Conservation (phyloP, 2,329 filamentous ascomycete genomes). For the Aspergillus hiratsukae region DNA sequence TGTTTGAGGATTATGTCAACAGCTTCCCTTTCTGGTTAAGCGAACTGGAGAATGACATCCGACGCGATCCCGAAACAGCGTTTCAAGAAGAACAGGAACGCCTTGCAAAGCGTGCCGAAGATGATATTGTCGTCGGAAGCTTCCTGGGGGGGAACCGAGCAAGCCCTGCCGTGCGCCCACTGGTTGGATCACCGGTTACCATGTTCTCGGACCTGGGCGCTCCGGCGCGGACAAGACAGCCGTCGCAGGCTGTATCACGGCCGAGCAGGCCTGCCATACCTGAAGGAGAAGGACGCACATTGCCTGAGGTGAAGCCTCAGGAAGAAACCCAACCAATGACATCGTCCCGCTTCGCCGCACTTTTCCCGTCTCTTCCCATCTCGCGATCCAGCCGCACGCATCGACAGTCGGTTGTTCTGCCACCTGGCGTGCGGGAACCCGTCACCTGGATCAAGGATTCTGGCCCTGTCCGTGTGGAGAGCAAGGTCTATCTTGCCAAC, state of each 20-base stretch:
- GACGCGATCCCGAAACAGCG: slow-evolving; percentile 82
- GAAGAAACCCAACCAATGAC: slow-evolving; percentile 40
- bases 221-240: slow-evolving; percentile 16
- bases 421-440: slow-evolving; percentile 83
- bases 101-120: slow-evolving; percentile 73
- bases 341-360: slow-evolving; percentile 58
- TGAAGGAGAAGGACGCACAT: slow-evolving; percentile 30
- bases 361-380: slow-evolving; percentile 78
- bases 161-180: slow-evolving; percentile 24
- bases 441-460: slow-evolving; percentile 89
- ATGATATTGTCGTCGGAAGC: slow-evolving; percentile 84
- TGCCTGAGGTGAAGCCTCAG: slow-evolving; percentile 11
- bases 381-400: slow-evolving; percentile 65
- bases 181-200: slow-evolving; percentile 33
- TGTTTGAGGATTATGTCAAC: slow-evolving; percentile 96
- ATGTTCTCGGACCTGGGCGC: slow-evolving; percentile 24
- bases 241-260: slow-evolving; percentile 23
- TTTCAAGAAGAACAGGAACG: slow-evolving; percentile 89
- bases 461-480: slow-evolving; percentile 86
- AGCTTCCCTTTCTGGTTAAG: slow-evolving; percentile 94
- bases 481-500: slow-evolving; percentile 98
- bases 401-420: slow-evolving; percentile 56
- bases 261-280: slow-evolving; percentile 35
- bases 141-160: slow-evolving; percentile 64
- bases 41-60: slow-evolving; percentile 87